A percentile compares a stretch with the other conserved stretches of the same genome.
phyloP scores from a whole-genome alignment of 441 rosid genomes.

The Aleurites moluccanus region DNA sequence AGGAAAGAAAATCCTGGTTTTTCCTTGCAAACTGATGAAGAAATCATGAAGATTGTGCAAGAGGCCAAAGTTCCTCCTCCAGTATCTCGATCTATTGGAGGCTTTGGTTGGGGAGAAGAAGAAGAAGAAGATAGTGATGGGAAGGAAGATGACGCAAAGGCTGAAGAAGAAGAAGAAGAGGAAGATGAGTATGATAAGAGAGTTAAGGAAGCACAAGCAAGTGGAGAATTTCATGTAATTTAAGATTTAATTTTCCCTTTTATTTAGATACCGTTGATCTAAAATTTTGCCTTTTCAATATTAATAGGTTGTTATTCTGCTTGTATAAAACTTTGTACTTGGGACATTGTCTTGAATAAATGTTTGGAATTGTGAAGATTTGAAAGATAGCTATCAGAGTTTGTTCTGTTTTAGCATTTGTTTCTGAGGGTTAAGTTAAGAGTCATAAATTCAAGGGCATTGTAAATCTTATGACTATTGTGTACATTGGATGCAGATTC shows the following conservation, averaged over 20 bases:
- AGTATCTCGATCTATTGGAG: constrained; percentile 52
- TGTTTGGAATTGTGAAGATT: constrained; percentile 23
- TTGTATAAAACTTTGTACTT: constrained; percentile 29
- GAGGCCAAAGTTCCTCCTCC: constrained; percentile 84
- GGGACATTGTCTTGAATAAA: constrained; percentile 30
- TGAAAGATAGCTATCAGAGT: constrained; percentile 2
- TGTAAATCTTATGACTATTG: neutral
- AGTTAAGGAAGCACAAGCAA: constrained; percentile 74
- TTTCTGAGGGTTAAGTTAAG: neutral
- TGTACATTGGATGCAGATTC: neutral
- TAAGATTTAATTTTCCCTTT: constrained; percentile 21
- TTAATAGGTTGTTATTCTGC: constrained; percentile 14
- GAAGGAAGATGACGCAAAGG: constrained; percentile 44
- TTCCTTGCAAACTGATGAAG: constrained; percentile 71
- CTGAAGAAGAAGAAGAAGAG: constrained; percentile 39
- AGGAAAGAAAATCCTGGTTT: constrained; percentile 73
- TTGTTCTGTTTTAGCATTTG: neutral
- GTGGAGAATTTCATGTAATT: constrained; percentile 64
- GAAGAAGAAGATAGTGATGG: constrained; percentile 52
- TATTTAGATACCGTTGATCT: neutral
- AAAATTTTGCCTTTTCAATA: constrained; percentile 17
- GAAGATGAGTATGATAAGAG: constrained; percentile 72
- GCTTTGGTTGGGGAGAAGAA: constrained; percentile 80
- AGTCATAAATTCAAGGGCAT: constrained; percentile 12
- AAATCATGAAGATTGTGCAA: constrained; percentile 84